Evolutionary conservation across 1,284 basidiomycete species (phyloP).

Genomic region (Ganoderma sinense): DNA sequence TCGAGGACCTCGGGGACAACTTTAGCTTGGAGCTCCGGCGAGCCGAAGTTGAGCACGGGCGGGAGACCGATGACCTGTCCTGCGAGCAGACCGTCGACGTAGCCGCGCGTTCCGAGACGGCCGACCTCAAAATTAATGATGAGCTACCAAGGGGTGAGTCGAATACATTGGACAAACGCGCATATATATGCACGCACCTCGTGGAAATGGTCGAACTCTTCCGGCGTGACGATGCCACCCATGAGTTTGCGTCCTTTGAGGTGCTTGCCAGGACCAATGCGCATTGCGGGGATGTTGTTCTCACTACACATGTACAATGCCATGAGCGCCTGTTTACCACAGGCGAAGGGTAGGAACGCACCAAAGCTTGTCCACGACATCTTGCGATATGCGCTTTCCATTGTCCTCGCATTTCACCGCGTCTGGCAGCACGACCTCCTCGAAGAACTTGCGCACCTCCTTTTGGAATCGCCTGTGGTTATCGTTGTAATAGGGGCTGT

Average conservation of each 20-base stretch:
- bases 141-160: constrained; percentile 53
- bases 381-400: constrained; percentile 80
- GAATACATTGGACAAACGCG: neutral
- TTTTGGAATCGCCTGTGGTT: constrained; percentile 73
- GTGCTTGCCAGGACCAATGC: constrained; percentile 89
- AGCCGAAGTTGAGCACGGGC: constrained; percentile 88
- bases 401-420: constrained; percentile 77
- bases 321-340: neutral
- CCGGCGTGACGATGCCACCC: constrained; percentile 86
- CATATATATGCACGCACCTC: constrained; percentile 52
- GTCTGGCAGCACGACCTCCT: constrained; percentile 70
- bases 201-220: constrained; percentile 88
- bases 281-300: constrained; percentile 89
- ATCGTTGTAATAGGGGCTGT: constrained; percentile 87
- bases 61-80: constrained; percentile 88
- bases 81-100: constrained; percentile 83
- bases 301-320: constrained; percentile 53
- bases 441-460: constrained; percentile 69
- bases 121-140: constrained; percentile 90
- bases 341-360: constrained; percentile 41
- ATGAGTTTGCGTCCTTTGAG: constrained; percentile 88
- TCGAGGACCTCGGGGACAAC: constrained; percentile 74
- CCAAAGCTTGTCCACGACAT: constrained; percentile 79
- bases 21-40: constrained; percentile 75
- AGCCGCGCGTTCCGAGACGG: constrained; percentile 85